Conservation (phyloP, 2,329 filamentous ascomycete species). For the Bimuria novae-zelandiae region DNA sequence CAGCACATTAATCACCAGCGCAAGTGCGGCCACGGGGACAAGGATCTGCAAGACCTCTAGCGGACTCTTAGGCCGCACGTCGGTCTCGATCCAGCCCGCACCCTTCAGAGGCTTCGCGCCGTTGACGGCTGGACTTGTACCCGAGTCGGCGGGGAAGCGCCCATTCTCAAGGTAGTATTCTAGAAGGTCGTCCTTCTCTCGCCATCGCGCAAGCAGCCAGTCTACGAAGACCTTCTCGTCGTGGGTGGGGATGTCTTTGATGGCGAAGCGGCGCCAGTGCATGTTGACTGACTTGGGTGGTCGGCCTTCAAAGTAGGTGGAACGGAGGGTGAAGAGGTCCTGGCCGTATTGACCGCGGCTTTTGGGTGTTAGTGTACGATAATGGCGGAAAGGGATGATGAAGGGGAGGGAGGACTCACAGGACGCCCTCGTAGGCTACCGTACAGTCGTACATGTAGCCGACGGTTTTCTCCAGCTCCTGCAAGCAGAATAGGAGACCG, state of each 20-base stretch:
- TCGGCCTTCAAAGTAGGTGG: conserved; percentile 86
- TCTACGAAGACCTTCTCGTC: conserved; percentile 72
- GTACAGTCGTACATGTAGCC: conserved; percentile 93
- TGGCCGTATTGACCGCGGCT: conserved; percentile 71
- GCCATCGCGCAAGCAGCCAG: conserved; percentile 85
- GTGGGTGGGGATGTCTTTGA: conserved; percentile 79
- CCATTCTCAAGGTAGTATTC: conserved; percentile 75
- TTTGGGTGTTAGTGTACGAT: conserved; percentile 11
- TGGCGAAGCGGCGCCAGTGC: conserved; percentile 86
- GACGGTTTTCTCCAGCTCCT: conserved; percentile 72
- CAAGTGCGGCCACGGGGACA: conserved; percentile 43
- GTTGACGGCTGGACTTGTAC: conserved; percentile 23
- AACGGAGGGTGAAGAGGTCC: conserved; percentile 81
- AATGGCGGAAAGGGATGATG: background rate
- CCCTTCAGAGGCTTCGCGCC: conserved; percentile 31
- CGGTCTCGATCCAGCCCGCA: conserved; percentile 53
- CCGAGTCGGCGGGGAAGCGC: conserved; percentile 73
- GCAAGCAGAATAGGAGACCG: conserved; percentile 77
- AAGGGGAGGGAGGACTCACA: conserved; percentile 62
- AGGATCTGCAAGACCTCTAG: conserved; percentile 53
- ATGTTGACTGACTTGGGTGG: conserved; percentile 95
- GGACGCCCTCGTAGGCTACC: conserved; percentile 90
- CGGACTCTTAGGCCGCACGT: conserved; percentile 47
- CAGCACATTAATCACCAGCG: conserved; percentile 42
- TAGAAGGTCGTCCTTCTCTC: conserved; percentile 86